phyloP scores from a whole-genome alignment of 129 eudicot species.

The Centrapalus pauciflorus region DNA sequence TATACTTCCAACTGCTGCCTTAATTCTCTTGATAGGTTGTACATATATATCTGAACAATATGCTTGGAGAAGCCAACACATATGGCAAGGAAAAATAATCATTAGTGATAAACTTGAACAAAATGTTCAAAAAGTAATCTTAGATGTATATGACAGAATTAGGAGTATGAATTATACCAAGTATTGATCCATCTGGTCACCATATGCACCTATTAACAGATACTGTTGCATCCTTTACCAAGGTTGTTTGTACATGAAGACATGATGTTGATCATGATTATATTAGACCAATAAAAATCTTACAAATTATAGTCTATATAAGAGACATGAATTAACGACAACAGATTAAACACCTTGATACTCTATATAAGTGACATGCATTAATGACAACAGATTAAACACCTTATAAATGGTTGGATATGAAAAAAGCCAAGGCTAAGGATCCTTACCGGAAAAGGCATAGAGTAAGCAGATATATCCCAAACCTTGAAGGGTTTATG shows the following conservation, averaged over 20 bases:
- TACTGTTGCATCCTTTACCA: constrained; percentile 71
- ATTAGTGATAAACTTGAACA: constrained; percentile 8
- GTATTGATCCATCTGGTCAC: constrained; percentile 89
- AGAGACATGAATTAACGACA: background rate
- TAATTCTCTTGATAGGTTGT: constrained; percentile 65
- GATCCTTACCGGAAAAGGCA: constrained; percentile 68
- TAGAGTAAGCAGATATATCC: constrained; percentile 75
- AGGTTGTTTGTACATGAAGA: constrained; percentile 58
- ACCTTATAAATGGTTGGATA: too few species aligned
- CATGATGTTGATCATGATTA: constrained; percentile 13
- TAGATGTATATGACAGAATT: background rate
- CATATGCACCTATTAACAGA: constrained; percentile 78
- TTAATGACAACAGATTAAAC: too few species aligned
- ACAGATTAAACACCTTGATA: constrained; percentile 5
- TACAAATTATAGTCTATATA: background rate
- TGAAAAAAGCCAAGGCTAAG: background rate
- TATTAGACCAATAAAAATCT: background rate
- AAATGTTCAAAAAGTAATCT: background rate
- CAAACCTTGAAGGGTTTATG: constrained; percentile 86
- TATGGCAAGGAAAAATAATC: constrained; percentile 15
- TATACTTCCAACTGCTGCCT: constrained; percentile 72
- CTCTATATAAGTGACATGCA: background rate
- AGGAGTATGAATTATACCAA: constrained; percentile 39
- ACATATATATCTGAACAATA: constrained; percentile 78
- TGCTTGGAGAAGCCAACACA: constrained; percentile 92